phyloP scores from a whole-genome alignment of 2,329 filamentous ascomycete species.

The Cordyceps militaris region DNA sequence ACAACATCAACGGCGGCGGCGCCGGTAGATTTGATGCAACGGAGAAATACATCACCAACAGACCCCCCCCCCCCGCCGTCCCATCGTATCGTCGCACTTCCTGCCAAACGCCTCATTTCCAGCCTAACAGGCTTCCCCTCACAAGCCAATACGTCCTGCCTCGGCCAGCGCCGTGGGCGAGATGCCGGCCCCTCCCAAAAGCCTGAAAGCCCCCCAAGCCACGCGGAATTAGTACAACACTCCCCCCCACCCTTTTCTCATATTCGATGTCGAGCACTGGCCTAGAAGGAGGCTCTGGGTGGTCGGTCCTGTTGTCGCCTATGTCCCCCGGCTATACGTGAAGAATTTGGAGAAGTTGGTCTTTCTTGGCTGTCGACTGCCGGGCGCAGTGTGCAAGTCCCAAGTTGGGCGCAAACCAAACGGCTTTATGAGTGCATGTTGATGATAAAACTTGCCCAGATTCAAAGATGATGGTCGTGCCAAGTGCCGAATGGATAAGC shows the following conservation, averaged over 20 bases:
- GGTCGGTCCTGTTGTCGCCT: not conserved
- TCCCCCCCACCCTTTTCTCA: not conserved
- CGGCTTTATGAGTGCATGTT: no score
- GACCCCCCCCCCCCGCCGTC: not conserved
- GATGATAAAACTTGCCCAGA: not conserved
- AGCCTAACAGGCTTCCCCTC: not conserved
- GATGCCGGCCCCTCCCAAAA: not conserved
- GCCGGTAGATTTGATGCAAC: not conserved
- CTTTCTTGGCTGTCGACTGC: no score
- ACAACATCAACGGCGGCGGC: not conserved
- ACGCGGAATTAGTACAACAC: not conserved
- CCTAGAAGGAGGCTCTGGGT: not conserved
- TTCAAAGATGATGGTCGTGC: not conserved
- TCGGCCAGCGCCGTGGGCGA: not conserved
- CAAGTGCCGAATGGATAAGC: not conserved
- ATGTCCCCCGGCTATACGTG: no score
- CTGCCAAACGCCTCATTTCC: not conserved
- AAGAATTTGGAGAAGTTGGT: no score
- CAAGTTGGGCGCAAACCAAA: no score
- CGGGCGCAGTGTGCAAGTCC: no score
- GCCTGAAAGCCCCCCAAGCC: not conserved
- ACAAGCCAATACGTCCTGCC: not conserved
- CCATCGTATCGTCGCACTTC: constrained; percentile 8
- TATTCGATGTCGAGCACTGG: not conserved
- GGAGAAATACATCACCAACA: not conserved